Conservation (phyloP, 1,139 yeast genomes). For the Kurtzmaniella natalensis region DNA sequence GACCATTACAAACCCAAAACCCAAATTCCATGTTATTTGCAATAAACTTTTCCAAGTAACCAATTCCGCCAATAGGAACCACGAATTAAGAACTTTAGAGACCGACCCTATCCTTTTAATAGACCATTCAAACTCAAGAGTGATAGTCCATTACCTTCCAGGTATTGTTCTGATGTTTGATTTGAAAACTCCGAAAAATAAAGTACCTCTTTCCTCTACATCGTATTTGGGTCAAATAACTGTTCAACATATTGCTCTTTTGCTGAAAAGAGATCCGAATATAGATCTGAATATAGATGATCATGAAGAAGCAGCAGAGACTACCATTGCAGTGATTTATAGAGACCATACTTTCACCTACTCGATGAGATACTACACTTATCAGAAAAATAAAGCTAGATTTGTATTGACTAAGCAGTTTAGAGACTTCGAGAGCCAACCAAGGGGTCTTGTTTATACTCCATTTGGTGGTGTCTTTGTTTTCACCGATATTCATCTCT, state of each 20-base stretch:
- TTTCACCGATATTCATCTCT: conserved; percentile 24
- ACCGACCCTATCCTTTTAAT: conserved; percentile 19
- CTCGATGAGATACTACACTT: conserved; percentile 27
- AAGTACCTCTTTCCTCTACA: background rate
- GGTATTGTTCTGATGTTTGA: conserved; percentile 24
- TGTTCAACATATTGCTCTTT: conserved; percentile 1
- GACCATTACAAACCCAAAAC: too few species aligned
- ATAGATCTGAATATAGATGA: too few species aligned
- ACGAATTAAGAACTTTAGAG: conserved; percentile 13
- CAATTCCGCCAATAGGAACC: background rate
- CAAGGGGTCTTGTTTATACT: conserved; percentile 22
- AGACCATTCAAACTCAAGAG: conserved; percentile 14
- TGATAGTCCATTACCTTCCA: conserved; percentile 27
- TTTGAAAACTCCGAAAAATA: conserved; percentile 22
- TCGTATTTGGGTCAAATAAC: conserved; percentile 6
- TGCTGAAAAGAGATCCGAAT: background rate
- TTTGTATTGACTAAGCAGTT: conserved; percentile 22
- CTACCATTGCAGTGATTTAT: conserved; percentile 26
- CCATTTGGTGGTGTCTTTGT: conserved; percentile 29
- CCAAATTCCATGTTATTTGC: background rate
- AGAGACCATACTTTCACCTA: conserved; percentile 32
- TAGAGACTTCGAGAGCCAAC: conserved; percentile 32
- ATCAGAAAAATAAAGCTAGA: conserved; percentile 10
- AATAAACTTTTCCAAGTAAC: background rate
- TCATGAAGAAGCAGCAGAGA: background rate